Evolutionary conservation across 1,139 yeast species (phyloP), one percentile per base, ranked within the genome.

Genomic region (Candida pseudoviswanathii): DNA sequence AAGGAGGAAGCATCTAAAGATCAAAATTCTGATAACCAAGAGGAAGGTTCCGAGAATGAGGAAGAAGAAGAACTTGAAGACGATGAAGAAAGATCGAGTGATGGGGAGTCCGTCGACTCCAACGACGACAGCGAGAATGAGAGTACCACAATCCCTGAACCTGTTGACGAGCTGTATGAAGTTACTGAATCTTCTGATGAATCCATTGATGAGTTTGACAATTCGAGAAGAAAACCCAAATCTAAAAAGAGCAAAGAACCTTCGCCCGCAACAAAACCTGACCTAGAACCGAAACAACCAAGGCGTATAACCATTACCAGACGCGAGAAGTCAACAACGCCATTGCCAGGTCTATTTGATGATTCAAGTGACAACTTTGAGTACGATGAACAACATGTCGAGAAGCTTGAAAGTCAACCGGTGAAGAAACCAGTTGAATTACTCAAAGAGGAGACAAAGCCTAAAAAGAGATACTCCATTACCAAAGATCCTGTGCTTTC

Each of bases 331-430:
- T 22, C 42, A 3, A 24, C 46, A 10, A 27, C 34, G 6, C 44
- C 43, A 6, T 44, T 30, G 26, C 45, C 30, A 9, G 39, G 42
- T 8, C 31, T 29, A 4, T 46, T 49, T 40, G 56, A 53, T 22
- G 42, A 51, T 10, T 48, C 49, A 7, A 48, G 43, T 11, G 55
- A 46, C 10, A 47, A 51, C 27, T 24, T 49, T 31, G 52, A 49
- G 5, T 52, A 52, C 22, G 51, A 46, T 4, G 58, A 54, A 27
- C 45, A 43, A 6, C 39, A 50, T 36, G 44, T 54, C 6, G 52
- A 45, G 21, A 52, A 52, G 26, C 39, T 52, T 24, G 54, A 52
- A 40, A 48, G 42, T 21, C 44, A 44, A 26, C 39, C 47, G 24
- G 34, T 44, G 5, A 46, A 44, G 27, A 11, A 49, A n/a, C 34